Evolutionary conservation across 2,329 filamentous ascomycete species (phyloP), one percentile per base, ranked within the genome.

Genomic region (Colletotrichum filicis): DNA sequence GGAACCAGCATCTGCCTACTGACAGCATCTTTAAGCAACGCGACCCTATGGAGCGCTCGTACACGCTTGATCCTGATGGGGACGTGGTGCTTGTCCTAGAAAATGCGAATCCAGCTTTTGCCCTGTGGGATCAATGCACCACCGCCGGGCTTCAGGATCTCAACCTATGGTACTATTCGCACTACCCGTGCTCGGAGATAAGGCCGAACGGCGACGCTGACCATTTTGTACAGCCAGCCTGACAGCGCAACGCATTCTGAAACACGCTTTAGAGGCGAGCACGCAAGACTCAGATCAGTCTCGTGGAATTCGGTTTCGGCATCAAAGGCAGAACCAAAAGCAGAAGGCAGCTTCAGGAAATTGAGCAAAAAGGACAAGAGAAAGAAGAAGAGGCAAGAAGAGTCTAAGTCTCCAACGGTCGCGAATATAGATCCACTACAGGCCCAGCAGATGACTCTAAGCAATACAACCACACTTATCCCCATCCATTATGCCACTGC

Each of bases 1-100:
- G 37, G 37, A 46, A 46, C 37, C 37, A 46, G 37, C 16, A 46
- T 46, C 16, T 46, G 37, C 37, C 37, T 46, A 46, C 37, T 0
- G 16, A 46, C 16, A 0, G 0, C 0, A 46, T 46, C 24, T 56
- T 56, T 19, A 1, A 14, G 53, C 26, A 56, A 30, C 16, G 8
- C 53, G 28, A 9, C 26, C 14, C 53, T n/a, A 35, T 58, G 30
- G 56, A 58, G 28, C 9, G 5, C 24, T 58, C 11, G 19, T 30
- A 66, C 24, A 24, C 30, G 32, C 30, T 66, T 16, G 32, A 66
- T 49, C 53, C 63, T 37, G 63, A 58, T 58, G 53, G 63, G 12
- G 63, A 66, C 19, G 53, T 66, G 11, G 4, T 57, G 22, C 35
- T 66, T 35, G 28, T 35, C 28, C 26, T 66, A 24, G 24, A 7